Evolutionary conservation across 2,329 filamentous ascomycete species (phyloP), one percentile per base, ranked within the genome.

Genomic region (Cladosporium sp.): DNA sequence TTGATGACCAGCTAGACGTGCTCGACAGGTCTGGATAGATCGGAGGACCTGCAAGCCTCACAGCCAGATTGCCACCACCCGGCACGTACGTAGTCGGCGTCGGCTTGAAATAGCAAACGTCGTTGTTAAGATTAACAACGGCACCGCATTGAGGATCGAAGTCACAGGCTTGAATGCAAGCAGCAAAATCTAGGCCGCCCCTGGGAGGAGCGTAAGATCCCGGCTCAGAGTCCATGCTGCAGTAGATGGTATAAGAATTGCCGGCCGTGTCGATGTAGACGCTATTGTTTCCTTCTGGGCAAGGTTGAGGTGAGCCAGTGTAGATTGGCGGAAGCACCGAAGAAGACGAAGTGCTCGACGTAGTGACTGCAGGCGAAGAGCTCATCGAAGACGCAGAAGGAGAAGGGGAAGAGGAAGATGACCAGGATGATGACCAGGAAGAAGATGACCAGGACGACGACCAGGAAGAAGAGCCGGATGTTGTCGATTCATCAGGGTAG

Each of bases 191-290:
- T 2, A 48, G 18, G 3, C 3, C 5, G 3, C 19, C 7, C 2
- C 15, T 15, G 2, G 33, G 22, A 7, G 25, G 12, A 16, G 39
- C 39, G 30, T 43, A 43, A 1, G 48, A 43, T 3, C 15, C 9
- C 6, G 48, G 39, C 6, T 20, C 4, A 2, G 48, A 50, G 25
- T 50, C 48, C 7, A 38, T n/a, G 22, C 20, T 22, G 33, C 55
- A 57, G 42, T 32, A 29, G 19, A 57, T 41, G 22, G 40, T 51
- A 19, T 57, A 55, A 6, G 22, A 12, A 11, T 47, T 46, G 16
- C 55, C 55, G 2, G 49, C 52, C 7, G 45, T 15, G 22, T 57
- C 41, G 13, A 38, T 38, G 13, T 54, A 36, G 32, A 49, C 42
- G 7, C 43, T 16, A 13, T 52, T 49, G 39, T 57, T 43, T 19